Evolutionary conservation across 106 monocot species (phyloP).

Genomic region (Dactylorhiza incarnata): DNA sequence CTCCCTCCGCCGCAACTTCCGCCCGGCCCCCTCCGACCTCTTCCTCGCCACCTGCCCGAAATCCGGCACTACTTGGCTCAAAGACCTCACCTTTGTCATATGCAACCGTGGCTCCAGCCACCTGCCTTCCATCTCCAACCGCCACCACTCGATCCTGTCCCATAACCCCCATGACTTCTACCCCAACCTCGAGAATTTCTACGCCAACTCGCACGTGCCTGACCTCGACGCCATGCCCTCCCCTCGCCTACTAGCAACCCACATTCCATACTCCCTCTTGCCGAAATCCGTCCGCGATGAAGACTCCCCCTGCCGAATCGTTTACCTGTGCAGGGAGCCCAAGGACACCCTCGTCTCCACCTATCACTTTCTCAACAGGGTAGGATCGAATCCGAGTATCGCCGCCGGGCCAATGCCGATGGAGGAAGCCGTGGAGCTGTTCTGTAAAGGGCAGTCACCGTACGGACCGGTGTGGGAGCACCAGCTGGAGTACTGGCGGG

Average conservation of each 20-base stretch:
- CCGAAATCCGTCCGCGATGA: conserved; percentile 16
- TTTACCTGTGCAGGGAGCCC: conserved; percentile 32
- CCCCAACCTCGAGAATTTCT: neutral
- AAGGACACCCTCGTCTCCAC: conserved; percentile 32
- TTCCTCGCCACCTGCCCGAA: conserved; percentile 1
- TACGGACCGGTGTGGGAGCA: conserved; percentile 28
- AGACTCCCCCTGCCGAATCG: conserved; percentile 16
- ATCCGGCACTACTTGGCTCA: conserved; percentile 15
- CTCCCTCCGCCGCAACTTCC: neutral
- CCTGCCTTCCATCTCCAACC: no score
- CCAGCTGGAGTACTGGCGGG: conserved; percentile 19
- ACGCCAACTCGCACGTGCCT: neutral
- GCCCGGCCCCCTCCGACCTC: neutral
- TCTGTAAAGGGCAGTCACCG: neutral
- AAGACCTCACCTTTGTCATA: conserved; percentile 7
- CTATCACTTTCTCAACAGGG: conserved; percentile 18
- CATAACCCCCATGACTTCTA: conserved; percentile 8
- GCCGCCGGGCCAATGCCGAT: conserved; percentile 5
- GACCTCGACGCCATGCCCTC: conserved; percentile 4
- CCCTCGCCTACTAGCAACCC: conserved; percentile 7
- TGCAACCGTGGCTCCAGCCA: neutral
- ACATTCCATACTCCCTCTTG: conserved; percentile 3
- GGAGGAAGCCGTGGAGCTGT: neutral
- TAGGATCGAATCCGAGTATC: neutral
- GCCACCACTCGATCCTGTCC: conserved; percentile 6